Conservation (phyloP, 192 early-diverging fungal species). For the Coemansia sp. region DNA sequence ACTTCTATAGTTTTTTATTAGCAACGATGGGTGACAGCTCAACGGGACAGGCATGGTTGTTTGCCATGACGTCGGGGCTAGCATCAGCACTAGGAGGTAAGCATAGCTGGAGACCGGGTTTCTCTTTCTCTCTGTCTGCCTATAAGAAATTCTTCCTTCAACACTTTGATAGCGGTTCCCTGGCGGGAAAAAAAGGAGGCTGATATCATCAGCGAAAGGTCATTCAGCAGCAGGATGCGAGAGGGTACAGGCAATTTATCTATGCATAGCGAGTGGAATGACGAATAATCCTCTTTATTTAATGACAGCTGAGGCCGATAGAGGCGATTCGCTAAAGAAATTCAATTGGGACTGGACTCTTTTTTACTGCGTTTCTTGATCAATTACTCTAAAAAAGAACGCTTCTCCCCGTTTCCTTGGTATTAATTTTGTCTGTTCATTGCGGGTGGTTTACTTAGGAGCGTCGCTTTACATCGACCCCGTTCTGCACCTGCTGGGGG, state of each 20-base stretch:
- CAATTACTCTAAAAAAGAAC: neutral
- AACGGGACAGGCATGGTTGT: constrained; percentile 35
- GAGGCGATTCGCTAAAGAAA: no score
- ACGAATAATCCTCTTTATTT: no score
- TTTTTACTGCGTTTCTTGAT: neutral
- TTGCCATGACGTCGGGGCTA: constrained; percentile 42
- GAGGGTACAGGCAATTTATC: no score
- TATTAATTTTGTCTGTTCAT: neutral
- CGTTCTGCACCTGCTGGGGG: constrained; percentile 31
- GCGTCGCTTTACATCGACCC: constrained; percentile 45
- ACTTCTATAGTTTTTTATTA: neutral
- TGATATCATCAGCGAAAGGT: no score
- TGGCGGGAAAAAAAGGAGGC: no score
- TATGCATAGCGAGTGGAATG: no score
- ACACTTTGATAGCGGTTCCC: no score
- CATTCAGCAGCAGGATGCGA: no score
- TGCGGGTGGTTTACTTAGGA: constrained; percentile 10
- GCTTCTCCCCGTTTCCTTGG: neutral
- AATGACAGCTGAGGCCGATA: no score
- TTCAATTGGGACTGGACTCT: neutral
- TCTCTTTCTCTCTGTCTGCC: neutral
- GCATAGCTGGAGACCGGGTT: neutral
- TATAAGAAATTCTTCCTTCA: no score
- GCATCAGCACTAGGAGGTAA: constrained; percentile 44
- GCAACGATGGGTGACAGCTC: constrained; percentile 3